Evolutionary conservation across 306 rosid genomes (phyloP).

Genomic region (Pachyrhizus erosus): DNA sequence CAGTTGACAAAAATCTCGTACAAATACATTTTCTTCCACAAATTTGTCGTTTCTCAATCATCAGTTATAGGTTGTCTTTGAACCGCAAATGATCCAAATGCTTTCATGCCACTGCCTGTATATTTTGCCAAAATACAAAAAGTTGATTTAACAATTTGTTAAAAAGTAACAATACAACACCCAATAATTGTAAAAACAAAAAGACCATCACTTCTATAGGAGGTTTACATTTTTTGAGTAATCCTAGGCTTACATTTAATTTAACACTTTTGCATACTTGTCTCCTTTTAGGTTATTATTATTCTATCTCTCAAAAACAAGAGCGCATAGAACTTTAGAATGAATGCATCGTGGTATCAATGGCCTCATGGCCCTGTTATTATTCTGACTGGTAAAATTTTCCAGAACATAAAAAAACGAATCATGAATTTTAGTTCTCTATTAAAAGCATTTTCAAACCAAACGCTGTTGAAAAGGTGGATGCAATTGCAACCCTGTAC

Average conservation of each 20-base stretch:
- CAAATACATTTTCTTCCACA: not conserved
- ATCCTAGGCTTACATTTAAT: too few species aligned
- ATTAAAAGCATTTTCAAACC: too few species aligned
- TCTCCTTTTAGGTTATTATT: too few species aligned
- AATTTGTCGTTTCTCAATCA: conserved; percentile 15
- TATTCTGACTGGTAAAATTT: too few species aligned
- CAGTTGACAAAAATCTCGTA: not conserved
- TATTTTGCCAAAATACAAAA: not conserved
- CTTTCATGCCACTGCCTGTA: not conserved
- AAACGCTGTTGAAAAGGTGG: too few species aligned
- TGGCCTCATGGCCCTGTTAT: too few species aligned
- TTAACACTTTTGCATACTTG: too few species aligned
- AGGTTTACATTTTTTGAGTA: not conserved
- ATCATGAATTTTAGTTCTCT: not conserved
- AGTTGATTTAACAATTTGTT: not conserved
- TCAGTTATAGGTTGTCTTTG: not conserved
- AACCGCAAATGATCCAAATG: conserved; percentile 7
- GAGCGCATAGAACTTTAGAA: not conserved
- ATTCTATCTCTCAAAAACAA: not conserved
- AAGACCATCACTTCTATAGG: not conserved
- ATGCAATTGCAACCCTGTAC: not conserved
- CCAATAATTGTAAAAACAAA: not conserved
- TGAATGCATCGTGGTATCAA: not conserved
- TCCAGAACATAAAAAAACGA: not conserved
- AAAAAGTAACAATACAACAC: not conserved